Evolutionary conservation across 2,329 filamentous ascomycete species (phyloP).

Genomic region (Monosporascus sp.): DNA sequence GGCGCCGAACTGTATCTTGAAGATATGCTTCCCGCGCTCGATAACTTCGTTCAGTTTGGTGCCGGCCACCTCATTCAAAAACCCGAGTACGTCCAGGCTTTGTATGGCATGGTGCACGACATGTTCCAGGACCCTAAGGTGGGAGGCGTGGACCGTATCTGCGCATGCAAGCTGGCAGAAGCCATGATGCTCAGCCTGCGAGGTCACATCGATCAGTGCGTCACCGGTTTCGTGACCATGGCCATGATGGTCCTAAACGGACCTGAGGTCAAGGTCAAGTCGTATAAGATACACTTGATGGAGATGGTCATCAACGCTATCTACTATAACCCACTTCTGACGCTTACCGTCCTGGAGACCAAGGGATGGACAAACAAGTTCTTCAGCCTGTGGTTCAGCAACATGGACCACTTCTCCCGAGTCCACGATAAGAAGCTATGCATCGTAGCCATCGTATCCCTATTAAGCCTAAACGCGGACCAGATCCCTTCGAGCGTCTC

Average conservation of each 20-base stretch:
- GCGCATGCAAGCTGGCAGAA: conserved; percentile 95
- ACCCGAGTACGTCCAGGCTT: conserved; percentile 78
- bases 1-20: conserved; percentile 96
- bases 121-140: conserved; percentile 94
- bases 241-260: conserved; percentile 77
- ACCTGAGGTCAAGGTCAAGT: conserved; percentile 81
- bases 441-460: conserved; percentile 84
- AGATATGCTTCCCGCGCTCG: conserved; percentile 95
- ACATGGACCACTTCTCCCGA: conserved; percentile 85
- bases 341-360: conserved; percentile 80
- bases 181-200: conserved; percentile 94
- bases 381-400: conserved; percentile 97
- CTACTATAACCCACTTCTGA: conserved; percentile 89
- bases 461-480: conserved; percentile 73
- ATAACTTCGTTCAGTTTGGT: conserved; percentile 97
- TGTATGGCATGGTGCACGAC: conserved; percentile 90
- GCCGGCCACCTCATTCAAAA: conserved; percentile 75
- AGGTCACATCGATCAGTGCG: conserved; percentile 80
- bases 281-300: conserved; percentile 93
- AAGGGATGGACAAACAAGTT: conserved; percentile 98
- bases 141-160: conserved; percentile 89
- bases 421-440: conserved; percentile 99
- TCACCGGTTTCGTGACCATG: conserved; percentile 83
- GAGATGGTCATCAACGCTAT: conserved; percentile 98
- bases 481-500: conserved; percentile 90